Evolutionary conservation across 2,329 filamentous ascomycete species (phyloP).

Genomic region (Xylaria sp.): DNA sequence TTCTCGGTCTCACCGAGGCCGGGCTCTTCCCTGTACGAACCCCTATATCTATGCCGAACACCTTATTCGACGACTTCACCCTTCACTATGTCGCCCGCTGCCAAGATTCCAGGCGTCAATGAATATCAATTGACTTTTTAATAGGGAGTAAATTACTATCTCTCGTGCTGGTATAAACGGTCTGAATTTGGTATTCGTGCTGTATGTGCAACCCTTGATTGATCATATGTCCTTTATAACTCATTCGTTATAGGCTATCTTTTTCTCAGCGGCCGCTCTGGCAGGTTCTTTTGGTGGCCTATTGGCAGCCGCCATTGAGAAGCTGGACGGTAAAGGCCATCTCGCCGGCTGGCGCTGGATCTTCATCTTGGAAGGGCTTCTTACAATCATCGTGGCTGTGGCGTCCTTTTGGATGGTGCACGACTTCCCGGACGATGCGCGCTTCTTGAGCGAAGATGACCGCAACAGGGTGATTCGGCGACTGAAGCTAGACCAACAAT

Average conservation of each 20-base stretch:
- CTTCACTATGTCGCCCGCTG: background rate
- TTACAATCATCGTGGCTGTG: conserved; percentile 75
- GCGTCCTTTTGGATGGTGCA: conserved; percentile 81
- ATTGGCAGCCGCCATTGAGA: conserved; percentile 75
- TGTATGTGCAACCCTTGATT: conserved; percentile 44
- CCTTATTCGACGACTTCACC: background rate
- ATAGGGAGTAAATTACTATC: conserved; percentile 77
- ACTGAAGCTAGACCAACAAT: conserved; percentile 76
- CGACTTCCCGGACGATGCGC: conserved; percentile 82
- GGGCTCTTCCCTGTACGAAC: conserved; percentile 70
- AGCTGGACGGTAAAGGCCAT: conserved; percentile 72
- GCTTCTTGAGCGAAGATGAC: conserved; percentile 76
- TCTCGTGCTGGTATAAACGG: conserved; percentile 85
- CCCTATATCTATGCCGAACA: background rate
- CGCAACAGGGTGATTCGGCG: conserved; percentile 77
- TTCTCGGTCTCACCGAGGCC: conserved; percentile 78
- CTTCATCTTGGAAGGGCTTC: conserved; percentile 75
- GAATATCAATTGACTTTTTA: conserved; percentile 17
- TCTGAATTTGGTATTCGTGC: conserved; percentile 82
- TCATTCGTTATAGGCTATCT: conserved; percentile 65
- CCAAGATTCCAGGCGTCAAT: background rate
- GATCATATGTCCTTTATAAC: conserved; percentile 1
- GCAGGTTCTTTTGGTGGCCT: conserved; percentile 82
- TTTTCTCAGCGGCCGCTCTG: conserved; percentile 84
- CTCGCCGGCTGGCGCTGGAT: conserved; percentile 71